A percentile compares a stretch with the other conserved stretches of the same genome.
Conservation (phyloP, 129 eudicot species). For the Cynara cardunculus region DNA sequence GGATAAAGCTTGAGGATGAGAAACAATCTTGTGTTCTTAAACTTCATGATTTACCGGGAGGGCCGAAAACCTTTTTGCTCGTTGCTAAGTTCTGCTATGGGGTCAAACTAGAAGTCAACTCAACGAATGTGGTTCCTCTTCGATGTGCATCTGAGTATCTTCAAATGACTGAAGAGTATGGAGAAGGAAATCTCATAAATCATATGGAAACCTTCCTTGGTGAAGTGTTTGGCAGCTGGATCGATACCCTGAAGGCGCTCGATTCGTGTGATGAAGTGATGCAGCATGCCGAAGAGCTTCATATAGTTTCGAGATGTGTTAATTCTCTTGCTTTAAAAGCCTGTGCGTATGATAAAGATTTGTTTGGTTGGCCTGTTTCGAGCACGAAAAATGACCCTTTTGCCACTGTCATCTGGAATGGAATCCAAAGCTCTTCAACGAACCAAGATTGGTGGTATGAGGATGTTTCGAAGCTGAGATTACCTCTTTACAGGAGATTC, state of each 20-base stretch:
- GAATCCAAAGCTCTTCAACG: slow-evolving; percentile 37
- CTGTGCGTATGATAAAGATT: slow-evolving; percentile 42
- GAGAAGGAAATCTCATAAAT: slow-evolving; percentile 61
- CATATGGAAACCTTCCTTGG: slow-evolving; percentile 43
- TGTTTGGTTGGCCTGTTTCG: slow-evolving; percentile 45
- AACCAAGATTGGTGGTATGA: slow-evolving; percentile 83
- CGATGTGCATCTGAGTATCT: slow-evolving; percentile 72
- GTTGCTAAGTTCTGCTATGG: slow-evolving; percentile 72
- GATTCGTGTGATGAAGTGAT: slow-evolving; percentile 51
- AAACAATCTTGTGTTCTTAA: slow-evolving; percentile 30
- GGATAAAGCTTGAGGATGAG: slow-evolving; percentile 31
- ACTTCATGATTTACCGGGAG: slow-evolving; percentile 68
- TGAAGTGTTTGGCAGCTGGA: slow-evolving; percentile 54
- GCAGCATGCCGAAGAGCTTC: slow-evolving; percentile 52
- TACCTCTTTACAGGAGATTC: slow-evolving; percentile 53
- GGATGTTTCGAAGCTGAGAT: slow-evolving; percentile 49
- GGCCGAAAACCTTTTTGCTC: slow-evolving; percentile 51
- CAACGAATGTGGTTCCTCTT: slow-evolving; percentile 51
- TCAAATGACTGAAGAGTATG: slow-evolving; percentile 69
- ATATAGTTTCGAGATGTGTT: slow-evolving; percentile 57
- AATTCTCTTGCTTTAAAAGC: slow-evolving; percentile 59
- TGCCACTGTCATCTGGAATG: slow-evolving; percentile 47
- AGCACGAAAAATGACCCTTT: slow-evolving; percentile 36
- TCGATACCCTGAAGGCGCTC: slow-evolving; percentile 53
- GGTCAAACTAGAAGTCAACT: slow-evolving; percentile 51